A percentile compares a stretch with the other conserved stretches of the same genome.
Conservation (phyloP, 2,329 filamentous ascomycete genomes). For the Colletotrichum chrysophilum region DNA sequence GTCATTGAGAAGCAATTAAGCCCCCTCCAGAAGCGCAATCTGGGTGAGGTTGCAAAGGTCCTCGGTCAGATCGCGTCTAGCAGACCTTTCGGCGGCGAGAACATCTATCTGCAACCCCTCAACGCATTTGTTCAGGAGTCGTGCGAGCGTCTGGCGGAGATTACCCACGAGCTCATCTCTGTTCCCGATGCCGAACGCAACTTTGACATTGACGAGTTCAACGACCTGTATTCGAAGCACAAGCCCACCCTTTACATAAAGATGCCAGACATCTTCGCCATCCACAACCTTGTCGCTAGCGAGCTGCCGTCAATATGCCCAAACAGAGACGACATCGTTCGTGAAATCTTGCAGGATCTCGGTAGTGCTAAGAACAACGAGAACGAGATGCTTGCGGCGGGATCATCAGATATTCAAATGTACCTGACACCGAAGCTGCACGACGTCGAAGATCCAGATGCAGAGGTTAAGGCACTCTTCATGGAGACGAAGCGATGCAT, state of each 20-base stretch:
- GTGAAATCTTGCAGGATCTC: slow-evolving; percentile 90
- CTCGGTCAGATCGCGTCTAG: slow-evolving; percentile 88
- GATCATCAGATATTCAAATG: slow-evolving; percentile 87
- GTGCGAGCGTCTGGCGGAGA: slow-evolving; percentile 77
- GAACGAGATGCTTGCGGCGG: slow-evolving; percentile 86
- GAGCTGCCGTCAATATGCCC: slow-evolving; percentile 82
- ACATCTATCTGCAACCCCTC: slow-evolving; percentile 92
- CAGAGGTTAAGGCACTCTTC: slow-evolving; percentile 88
- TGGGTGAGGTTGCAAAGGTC: slow-evolving; percentile 90
- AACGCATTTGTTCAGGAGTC: slow-evolving; percentile 91
- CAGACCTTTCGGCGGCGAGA: slow-evolving; percentile 89
- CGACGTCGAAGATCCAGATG: slow-evolving; percentile 90
- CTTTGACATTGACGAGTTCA: slow-evolving; percentile 99
- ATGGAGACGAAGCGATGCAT: slow-evolving; percentile 99
- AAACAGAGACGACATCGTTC: slow-evolving; percentile 82
- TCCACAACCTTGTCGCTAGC: slow-evolving; percentile 84
- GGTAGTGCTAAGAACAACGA: slow-evolving; percentile 97
- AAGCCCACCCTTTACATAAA: slow-evolving; percentile 99
- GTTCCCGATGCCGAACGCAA: slow-evolving; percentile 88
- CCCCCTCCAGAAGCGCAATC: slow-evolving; percentile 90
- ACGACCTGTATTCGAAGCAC: slow-evolving; percentile 94
- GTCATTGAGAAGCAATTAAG: slow-evolving; percentile 89
- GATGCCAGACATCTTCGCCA: slow-evolving; percentile 95
- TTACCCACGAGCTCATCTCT: slow-evolving; percentile 79
- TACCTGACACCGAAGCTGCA: slow-evolving; percentile 90